A percentile compares a stretch with the other conserved stretches of the same genome.
phyloP scores from a whole-genome alignment of 78 protist genomes.

The Dictyostelium firmibasis region DNA sequence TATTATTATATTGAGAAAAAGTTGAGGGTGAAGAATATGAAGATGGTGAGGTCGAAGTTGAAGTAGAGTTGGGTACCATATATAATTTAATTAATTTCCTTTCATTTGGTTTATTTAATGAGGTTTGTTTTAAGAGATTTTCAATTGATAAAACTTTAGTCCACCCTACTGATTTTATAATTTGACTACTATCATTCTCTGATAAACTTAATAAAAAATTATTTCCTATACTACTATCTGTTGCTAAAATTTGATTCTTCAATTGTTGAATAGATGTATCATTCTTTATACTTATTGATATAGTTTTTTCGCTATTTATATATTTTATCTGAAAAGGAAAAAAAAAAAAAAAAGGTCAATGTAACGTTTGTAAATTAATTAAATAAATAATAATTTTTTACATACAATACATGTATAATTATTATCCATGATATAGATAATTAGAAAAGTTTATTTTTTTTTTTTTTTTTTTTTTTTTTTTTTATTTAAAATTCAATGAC shows the following conservation, averaged over 20 bases:
- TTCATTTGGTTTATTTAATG: not conserved
- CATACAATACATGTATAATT: not conserved
- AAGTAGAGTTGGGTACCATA: no score
- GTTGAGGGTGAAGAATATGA: not conserved
- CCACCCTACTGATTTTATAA: constrained; percentile 46
- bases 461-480: no score
- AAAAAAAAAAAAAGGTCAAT: no score
- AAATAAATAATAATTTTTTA: no score
- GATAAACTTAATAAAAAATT: not conserved
- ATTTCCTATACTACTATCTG: not conserved
- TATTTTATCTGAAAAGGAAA: not conserved
- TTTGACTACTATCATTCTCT: not conserved
- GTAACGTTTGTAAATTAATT: no score
- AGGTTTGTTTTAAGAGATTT: not conserved
- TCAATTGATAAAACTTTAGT: constrained; percentile 14
- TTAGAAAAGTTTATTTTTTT: no score
- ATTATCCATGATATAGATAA: not conserved
- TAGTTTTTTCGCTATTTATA: not conserved
- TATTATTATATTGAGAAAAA: not conserved
- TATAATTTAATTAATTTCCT: not conserved
- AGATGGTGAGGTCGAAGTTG: not conserved
- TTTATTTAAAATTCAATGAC: no score
- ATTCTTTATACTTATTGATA: not conserved
- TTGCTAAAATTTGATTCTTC: not conserved
- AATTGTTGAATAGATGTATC: not conserved